Percentiles rank a stretch among this genome's conserved stretches.
These are phyloP conservation scores for Fusarium lyarnte DNA, from an alignment of 2,329 filamentous ascomycete species.

Conservation along the genomic window DNA sequence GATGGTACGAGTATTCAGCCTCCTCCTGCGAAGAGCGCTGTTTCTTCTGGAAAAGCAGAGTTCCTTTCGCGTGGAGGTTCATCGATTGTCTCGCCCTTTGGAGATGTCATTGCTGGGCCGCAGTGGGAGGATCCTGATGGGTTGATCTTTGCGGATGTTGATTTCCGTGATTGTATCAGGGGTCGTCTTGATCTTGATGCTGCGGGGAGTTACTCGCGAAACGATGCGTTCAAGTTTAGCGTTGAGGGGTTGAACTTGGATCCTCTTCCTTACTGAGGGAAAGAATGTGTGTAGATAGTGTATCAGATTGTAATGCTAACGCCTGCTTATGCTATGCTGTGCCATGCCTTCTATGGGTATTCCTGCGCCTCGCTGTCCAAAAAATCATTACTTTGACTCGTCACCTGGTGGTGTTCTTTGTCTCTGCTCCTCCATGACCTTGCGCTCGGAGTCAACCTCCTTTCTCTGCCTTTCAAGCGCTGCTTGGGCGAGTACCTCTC, in stretches of 20 bases:
- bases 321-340: constrained; percentile 1
- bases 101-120: constrained; percentile 81
- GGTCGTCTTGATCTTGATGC: constrained; percentile 86
- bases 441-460: constrained; percentile 47
- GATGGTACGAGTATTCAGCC: constrained; percentile 27
- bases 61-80: constrained; percentile 81
- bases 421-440: constrained; percentile 45
- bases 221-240: constrained; percentile 69
- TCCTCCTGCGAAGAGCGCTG: background rate
- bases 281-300: background rate
- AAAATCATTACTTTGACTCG: constrained; percentile 33
- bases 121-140: constrained; percentile 82
- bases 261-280: constrained; percentile 62
- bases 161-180: constrained; percentile 87
- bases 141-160: constrained; percentile 76
- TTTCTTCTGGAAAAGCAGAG: constrained; percentile 37
- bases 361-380: constrained; percentile 11
- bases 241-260: constrained; percentile 67
- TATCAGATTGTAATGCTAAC: constrained; percentile 28
- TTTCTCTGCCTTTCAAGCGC: constrained; percentile 50
- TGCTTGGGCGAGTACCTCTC: constrained; percentile 75
- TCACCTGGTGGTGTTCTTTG: constrained; percentile 34
- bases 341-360: constrained; percentile 13
- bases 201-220: constrained; percentile 84
- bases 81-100: constrained; percentile 80